A percentile compares a stretch with the other conserved stretches of the same genome.
phyloP scores from a whole-genome alignment of 2,329 filamentous ascomycete genomes.

The Calonectria ilicicola region DNA sequence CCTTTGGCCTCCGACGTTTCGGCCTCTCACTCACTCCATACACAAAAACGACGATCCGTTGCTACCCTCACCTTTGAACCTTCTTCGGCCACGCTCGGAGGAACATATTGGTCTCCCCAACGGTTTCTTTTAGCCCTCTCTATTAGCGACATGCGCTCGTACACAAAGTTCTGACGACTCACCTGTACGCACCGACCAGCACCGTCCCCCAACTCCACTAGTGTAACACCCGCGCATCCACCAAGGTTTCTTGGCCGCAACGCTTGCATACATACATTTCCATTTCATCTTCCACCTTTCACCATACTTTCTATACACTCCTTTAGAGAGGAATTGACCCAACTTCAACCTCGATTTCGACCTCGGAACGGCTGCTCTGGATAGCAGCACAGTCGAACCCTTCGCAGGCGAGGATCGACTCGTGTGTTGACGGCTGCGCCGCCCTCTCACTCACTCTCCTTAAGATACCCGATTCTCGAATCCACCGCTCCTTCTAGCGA shows the following conservation, averaged over 20 bases:
- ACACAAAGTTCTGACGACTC: slow-evolving; percentile 19
- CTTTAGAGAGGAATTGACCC: slow-evolving; percentile 4
- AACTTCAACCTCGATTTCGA: background rate
- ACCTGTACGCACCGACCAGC: slow-evolving; percentile 25
- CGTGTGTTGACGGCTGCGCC: slow-evolving; percentile 57
- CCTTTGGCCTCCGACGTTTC: background rate
- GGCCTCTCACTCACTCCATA: background rate
- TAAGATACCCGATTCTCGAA: slow-evolving; percentile 25
- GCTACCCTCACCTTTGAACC: background rate
- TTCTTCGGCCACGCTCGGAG: background rate
- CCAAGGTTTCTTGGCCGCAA: slow-evolving; percentile 8
- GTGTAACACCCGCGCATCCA: slow-evolving; percentile 18
- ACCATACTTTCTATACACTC: slow-evolving; percentile 6
- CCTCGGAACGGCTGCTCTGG: slow-evolving; percentile 29
- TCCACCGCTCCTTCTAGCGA: slow-evolving; percentile 21
- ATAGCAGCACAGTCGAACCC: slow-evolving; percentile 53
- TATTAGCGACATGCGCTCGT: slow-evolving; percentile 22
- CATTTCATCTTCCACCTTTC: slow-evolving; percentile 31
- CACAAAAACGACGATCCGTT: background rate
- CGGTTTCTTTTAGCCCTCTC: slow-evolving; percentile 7
- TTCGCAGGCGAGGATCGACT: slow-evolving; percentile 64
- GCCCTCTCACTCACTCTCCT: slow-evolving; percentile 18
- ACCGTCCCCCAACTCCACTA: slow-evolving; percentile 16
- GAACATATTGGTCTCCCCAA: background rate
- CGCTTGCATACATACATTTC: slow-evolving; percentile 10